phyloP scores from a whole-genome alignment of 2,329 filamentous ascomycete genomes.

The Botrytis porri region DNA sequence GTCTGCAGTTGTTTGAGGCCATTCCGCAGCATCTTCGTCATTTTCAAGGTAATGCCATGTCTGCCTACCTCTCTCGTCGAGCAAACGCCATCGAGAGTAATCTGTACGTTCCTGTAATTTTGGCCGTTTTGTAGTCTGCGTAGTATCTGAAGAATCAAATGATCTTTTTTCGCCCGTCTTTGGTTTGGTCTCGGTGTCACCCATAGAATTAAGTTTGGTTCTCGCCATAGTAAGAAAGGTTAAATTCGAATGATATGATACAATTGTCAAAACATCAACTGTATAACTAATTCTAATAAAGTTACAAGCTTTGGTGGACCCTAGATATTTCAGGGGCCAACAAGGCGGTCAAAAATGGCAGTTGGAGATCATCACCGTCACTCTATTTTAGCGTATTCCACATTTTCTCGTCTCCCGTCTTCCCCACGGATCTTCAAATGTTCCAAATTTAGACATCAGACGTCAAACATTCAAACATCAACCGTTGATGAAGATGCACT shows the following conservation, averaged over 20 bases:
- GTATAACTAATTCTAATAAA: background rate
- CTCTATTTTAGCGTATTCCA: background rate
- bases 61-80: conserved; percentile 78
- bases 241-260: background rate
- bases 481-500: background rate
- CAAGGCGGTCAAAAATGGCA: conserved; percentile 1
- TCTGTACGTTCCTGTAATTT: conserved; percentile 65
- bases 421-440: background rate
- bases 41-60: conserved; percentile 91
- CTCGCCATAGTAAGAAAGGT: background rate
- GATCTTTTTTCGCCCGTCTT: conserved; percentile 28
- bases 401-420: background rate
- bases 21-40: conserved; percentile 64
- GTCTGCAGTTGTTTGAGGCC: conserved; percentile 87
- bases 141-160: conserved; percentile 21
- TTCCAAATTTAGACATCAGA: background rate
- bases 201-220: background rate
- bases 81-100: conserved; percentile 76
- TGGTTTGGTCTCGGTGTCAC: background rate
- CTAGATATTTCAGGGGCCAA: background rate
- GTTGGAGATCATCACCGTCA: background rate
- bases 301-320: background rate
- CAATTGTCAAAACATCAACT: background rate
- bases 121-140: conserved; percentile 42
- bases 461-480: background rate